A percentile compares a stretch with the other conserved stretches of the same genome.
These are phyloP conservation scores for Arthonia radiata DNA, from an alignment of 495 filamentous ascomycete genomes.

Conservation along the genomic window DNA sequence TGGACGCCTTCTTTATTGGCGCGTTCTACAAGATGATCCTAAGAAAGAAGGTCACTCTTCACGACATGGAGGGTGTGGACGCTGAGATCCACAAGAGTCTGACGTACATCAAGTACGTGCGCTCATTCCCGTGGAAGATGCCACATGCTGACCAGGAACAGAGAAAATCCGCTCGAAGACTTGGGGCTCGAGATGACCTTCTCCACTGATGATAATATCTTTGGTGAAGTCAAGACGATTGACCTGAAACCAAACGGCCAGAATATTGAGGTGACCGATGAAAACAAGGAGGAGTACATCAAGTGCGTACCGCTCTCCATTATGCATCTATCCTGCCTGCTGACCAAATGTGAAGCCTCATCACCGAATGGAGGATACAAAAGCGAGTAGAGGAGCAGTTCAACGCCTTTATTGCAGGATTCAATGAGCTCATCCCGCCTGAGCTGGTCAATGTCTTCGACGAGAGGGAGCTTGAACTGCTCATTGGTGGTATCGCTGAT, in stretches of 20 bases:
- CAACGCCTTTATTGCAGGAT: constrained; percentile 88
- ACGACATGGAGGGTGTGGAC: constrained; percentile 98
- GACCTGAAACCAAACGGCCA: constrained; percentile 78
- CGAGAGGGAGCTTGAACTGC: constrained; percentile 82
- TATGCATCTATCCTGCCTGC: not conserved
- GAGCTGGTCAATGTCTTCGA: constrained; percentile 98
- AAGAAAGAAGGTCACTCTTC: constrained; percentile 68
- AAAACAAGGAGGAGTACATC: constrained; percentile 80
- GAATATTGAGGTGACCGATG: constrained; percentile 87
- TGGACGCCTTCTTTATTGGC: constrained; percentile 98
- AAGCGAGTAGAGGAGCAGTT: constrained; percentile 97
- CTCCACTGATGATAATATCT: constrained; percentile 88
- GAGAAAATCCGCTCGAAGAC: constrained; percentile 77
- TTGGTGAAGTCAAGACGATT: constrained; percentile 76
- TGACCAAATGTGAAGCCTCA: constrained; percentile 26
- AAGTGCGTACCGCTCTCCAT: constrained; percentile 9
- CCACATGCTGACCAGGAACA: constrained; percentile 12
- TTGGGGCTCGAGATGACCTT: constrained; percentile 85
- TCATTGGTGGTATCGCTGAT: constrained; percentile 97
- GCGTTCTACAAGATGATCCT: constrained; percentile 99
- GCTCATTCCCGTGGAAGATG: not conserved
- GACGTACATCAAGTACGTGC: constrained; percentile 73
- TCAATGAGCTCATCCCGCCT: constrained; percentile 89
- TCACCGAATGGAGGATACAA: constrained; percentile 97
- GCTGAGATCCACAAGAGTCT: constrained; percentile 88